Base-by-base conservation (phyloP, 2,329 filamentous ascomycete species). In the Ascochyta rabiei region DNA sequence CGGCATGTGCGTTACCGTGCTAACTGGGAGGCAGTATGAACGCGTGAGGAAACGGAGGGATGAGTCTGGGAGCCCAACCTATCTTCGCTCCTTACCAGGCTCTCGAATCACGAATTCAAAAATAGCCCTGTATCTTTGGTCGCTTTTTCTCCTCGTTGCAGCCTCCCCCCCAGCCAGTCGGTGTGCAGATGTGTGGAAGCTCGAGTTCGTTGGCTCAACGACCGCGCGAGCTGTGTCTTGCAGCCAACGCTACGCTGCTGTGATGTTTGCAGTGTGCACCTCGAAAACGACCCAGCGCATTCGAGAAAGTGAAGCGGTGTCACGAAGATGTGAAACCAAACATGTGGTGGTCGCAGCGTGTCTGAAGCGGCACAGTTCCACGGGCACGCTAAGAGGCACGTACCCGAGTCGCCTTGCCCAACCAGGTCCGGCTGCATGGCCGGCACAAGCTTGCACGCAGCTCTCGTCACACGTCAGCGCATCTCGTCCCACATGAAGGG, bases 381-480 rank as follows among this genome's bases (percentile, higher is more conserved):
- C 42, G 24, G 47, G 23, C 51, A 55, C 52, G 45, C 52, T 55
- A 55, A 40, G 6, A 30, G 21, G n/a, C 6, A 40, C 35, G 23
- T 21, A 34, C 48, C 30, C 39, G 34, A 48, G 44, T 18, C 31
- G 19, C 51, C 31, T 48, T 48, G 18, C 52, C 52, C n/a, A 41
- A 40, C 23, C 37, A 28, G 16, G 41, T 35, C 30, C 35, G 46
- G 52, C 28, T 45, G 52, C 45, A 55, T 41, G 9, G 40, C 38
- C 50, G 34, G 52, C 45, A 40, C 45, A 49, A 48, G 40, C 40
- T 28, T 56, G 47, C 53, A 45, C 46, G 43, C 48, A 56, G 48
- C 53, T 50, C 48, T 40, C 38, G 54, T 57, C 54, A 57, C 54
- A 57, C 54, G 54, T 57, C 54, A 53, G 44, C 54, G 41, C 54